A percentile compares a stretch with the other conserved stretches of the same genome.
phyloP scores from a whole-genome alignment of 2,329 filamentous ascomycete species.

The Trichoderma aggressivum region DNA sequence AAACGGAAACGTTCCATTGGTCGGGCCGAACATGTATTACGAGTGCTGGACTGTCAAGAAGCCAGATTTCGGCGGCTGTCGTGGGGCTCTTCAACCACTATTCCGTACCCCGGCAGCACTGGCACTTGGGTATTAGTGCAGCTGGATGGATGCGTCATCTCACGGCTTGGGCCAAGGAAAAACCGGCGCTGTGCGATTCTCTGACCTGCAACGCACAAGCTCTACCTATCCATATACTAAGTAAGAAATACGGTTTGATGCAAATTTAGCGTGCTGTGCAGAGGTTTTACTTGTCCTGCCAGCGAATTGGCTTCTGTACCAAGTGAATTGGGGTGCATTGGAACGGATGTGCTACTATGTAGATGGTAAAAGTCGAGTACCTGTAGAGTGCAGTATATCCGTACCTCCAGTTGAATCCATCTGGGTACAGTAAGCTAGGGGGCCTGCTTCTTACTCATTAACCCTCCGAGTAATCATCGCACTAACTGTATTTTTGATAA shows the following conservation, averaged over 20 bases:
- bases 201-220: neutral
- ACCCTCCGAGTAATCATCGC: too few relatives aligned
- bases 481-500: slow-evolving; percentile 16
- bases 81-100: neutral
- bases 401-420: neutral
- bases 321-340: neutral
- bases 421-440: slow-evolving; percentile 10
- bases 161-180: neutral
- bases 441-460: too few relatives aligned
- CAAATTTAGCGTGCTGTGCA: neutral
- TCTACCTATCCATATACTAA: neutral
- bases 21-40: neutral
- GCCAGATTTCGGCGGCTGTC: neutral
- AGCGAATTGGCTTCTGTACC: neutral
- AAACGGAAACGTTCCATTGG: slow-evolving; percentile 2
- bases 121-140: neutral
- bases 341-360: neutral
- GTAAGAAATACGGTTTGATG: neutral
- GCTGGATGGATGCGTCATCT: slow-evolving; percentile 11
- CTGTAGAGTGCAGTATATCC: too few relatives aligned
- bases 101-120: neutral
- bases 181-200: neutral
- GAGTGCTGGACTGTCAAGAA: neutral
- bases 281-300: neutral
- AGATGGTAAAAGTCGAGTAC: neutral